These are phyloP conservation scores for Lasiosphaeria hispida DNA, from an alignment of 495 filamentous ascomycete genomes.

Conservation along the genomic window DNA sequence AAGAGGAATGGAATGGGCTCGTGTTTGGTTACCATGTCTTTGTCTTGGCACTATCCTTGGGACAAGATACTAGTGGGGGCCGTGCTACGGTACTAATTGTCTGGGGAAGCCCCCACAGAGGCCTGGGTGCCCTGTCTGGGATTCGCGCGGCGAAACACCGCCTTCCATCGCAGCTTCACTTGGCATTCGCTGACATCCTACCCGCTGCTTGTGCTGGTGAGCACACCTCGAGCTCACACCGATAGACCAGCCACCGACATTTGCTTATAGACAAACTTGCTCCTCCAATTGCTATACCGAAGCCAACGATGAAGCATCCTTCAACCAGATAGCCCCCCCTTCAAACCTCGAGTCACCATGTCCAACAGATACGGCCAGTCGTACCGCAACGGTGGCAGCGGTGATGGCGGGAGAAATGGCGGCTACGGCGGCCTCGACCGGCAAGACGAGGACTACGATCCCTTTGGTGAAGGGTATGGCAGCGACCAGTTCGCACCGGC, in stretches of 20 bases:
- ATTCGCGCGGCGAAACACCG: too few relatives aligned
- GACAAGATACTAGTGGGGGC: too few relatives aligned
- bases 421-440: conserved; percentile 30
- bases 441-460: conserved; percentile 44
- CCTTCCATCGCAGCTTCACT: too few relatives aligned
- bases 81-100: too few relatives aligned
- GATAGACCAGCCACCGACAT: background rate
- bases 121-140: too few relatives aligned
- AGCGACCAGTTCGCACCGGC: conserved; percentile 38
- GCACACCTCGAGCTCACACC: background rate
- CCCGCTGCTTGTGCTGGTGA: too few relatives aligned
- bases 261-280: too few relatives aligned
- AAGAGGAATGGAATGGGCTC: too few relatives aligned
- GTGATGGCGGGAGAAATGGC: background rate
- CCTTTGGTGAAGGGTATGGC: conserved; percentile 44
- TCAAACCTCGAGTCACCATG: conserved; percentile 28
- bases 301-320: conserved; percentile 21
- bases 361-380: conserved; percentile 42
- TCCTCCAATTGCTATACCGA: background rate
- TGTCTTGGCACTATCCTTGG: too few relatives aligned
- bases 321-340: conserved; percentile 19
- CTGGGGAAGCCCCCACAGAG: too few relatives aligned
- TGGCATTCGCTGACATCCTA: too few relatives aligned
- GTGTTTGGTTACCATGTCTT: too few relatives aligned
- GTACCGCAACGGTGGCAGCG: conserved; percentile 33